Evolutionary conservation across 1,139 yeast species (phyloP).

Genomic region (Blastobotrys apis): DNA sequence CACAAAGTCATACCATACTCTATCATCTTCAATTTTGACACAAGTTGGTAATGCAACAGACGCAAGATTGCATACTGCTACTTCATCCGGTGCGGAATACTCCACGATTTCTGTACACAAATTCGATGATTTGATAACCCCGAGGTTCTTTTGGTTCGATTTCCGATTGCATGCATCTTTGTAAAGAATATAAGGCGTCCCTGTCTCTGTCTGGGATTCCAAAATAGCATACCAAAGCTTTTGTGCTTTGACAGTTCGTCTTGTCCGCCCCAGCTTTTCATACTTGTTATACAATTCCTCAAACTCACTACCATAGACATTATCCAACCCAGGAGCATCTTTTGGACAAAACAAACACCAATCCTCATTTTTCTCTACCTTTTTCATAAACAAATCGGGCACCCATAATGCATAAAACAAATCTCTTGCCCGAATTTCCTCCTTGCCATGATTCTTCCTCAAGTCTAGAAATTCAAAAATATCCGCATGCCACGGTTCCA

Average conservation of each 20-base stretch:
- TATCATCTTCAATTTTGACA: slow-evolving; percentile 36
- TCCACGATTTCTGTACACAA: slow-evolving; percentile 81
- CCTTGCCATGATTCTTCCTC: slow-evolving; percentile 78
- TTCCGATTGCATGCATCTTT: slow-evolving; percentile 76
- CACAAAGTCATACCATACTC: slow-evolving; percentile 50
- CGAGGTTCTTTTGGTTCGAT: slow-evolving; percentile 73
- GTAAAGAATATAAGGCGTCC: slow-evolving; percentile 77
- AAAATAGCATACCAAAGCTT: slow-evolving; percentile 72
- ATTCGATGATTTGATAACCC: slow-evolving; percentile 74
- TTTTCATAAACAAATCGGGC: slow-evolving; percentile 76
- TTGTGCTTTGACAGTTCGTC: slow-evolving; percentile 61
- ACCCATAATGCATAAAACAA: slow-evolving; percentile 80
- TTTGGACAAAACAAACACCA: slow-evolving; percentile 81
- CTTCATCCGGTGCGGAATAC: slow-evolving; percentile 70
- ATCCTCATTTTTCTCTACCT: slow-evolving; percentile 61
- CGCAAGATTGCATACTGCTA: slow-evolving; percentile 80
- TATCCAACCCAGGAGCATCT: slow-evolving; percentile 69
- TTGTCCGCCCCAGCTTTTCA: slow-evolving; percentile 58
- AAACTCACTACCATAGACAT: slow-evolving; percentile 67
- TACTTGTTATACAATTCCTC: slow-evolving; percentile 57
- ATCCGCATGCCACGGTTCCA: slow-evolving; percentile 87
- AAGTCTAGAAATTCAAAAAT: slow-evolving; percentile 67
- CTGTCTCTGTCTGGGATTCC: slow-evolving; percentile 79
- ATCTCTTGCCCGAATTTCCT: slow-evolving; percentile 78
- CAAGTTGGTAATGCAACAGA: slow-evolving; percentile 72